Percentiles rank a stretch among this genome's conserved stretches.
These are phyloP conservation scores for Amniculicola lignicola DNA, from an alignment of 495 filamentous ascomycete genomes.

Conservation along the genomic window DNA sequence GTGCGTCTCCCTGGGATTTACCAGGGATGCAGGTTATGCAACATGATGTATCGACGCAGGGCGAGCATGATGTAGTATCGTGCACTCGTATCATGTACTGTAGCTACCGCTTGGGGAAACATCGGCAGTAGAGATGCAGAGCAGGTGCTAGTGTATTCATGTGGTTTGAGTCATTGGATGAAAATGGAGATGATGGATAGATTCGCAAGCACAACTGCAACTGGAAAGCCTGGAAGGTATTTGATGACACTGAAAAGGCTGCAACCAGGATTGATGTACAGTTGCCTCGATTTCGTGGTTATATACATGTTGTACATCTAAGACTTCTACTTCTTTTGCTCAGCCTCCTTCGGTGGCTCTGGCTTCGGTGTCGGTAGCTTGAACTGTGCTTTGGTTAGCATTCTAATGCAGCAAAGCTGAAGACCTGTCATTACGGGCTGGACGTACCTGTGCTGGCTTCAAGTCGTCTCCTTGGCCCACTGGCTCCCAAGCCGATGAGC, in stretches of 20 bases:
- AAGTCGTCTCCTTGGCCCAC: constrained; percentile 76
- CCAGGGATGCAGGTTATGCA: too few relatives aligned
- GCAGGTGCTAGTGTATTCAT: not conserved
- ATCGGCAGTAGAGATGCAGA: too few relatives aligned
- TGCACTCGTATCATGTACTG: too few relatives aligned
- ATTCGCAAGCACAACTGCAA: not conserved
- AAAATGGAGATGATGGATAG: not conserved
- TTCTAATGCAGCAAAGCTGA: constrained; percentile 1
- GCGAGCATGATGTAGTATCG: too few relatives aligned
- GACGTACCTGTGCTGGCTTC: constrained; percentile 68
- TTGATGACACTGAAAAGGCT: too few relatives aligned
- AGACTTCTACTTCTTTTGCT: constrained; percentile 77
- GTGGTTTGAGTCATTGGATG: not conserved
- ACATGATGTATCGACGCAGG: too few relatives aligned
- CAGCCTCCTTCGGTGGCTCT: constrained; percentile 76
- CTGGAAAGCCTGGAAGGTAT: too few relatives aligned
- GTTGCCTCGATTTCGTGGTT: constrained; percentile 21
- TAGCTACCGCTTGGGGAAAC: too few relatives aligned
- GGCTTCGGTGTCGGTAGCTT: constrained; percentile 94
- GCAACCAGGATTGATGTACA: too few relatives aligned
- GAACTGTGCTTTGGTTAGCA: constrained; percentile 51
- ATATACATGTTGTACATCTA: constrained; percentile 35
- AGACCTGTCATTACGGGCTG: not conserved
- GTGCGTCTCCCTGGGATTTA: too few relatives aligned
- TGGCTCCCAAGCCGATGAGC: constrained; percentile 74